Evolutionary conservation across 495 filamentous ascomycete species (phyloP).

Genomic region (Penicillium verhagenii): DNA sequence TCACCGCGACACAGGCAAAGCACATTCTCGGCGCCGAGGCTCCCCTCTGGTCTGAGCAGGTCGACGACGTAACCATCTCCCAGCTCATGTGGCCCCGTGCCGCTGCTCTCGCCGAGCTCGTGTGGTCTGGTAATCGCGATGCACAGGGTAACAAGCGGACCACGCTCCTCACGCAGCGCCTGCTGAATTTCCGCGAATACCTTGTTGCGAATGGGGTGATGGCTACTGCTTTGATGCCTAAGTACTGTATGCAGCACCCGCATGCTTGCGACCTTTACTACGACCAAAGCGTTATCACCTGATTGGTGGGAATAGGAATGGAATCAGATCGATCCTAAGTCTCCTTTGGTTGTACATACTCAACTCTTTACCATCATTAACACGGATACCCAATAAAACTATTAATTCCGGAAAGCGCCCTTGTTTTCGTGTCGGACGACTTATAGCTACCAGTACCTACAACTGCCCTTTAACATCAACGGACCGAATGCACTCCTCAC

Average conservation of each 20-base stretch:
- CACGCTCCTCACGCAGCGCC: conserved; percentile 51
- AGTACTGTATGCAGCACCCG: conserved; percentile 56
- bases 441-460: too few species aligned
- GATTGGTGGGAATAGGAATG: not conserved
- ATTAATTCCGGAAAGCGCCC: not conserved
- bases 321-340: not conserved
- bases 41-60: conserved; percentile 55
- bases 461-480: too few species aligned
- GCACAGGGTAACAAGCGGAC: conserved; percentile 47
- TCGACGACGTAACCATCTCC: conserved; percentile 51
- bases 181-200: conserved; percentile 59
- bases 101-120: conserved; percentile 52
- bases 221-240: conserved; percentile 49
- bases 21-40: conserved; percentile 51
- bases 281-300: conserved; percentile 44
- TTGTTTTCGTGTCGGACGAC: not conserved
- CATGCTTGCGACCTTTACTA: conserved; percentile 55
- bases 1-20: conserved; percentile 41
- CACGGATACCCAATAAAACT: conserved; percentile 16
- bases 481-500: too few species aligned
- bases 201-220: conserved; percentile 52
- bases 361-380: conserved; percentile 1
- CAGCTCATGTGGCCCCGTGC: conserved; percentile 55
- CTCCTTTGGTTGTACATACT: not conserved
- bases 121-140: conserved; percentile 56